Percentiles rank a stretch among this genome's conserved stretches.
Evolutionary conservation across 2,329 filamentous ascomycete genomes (phyloP).

Genomic region (Setomelanomma holmii): DNA sequence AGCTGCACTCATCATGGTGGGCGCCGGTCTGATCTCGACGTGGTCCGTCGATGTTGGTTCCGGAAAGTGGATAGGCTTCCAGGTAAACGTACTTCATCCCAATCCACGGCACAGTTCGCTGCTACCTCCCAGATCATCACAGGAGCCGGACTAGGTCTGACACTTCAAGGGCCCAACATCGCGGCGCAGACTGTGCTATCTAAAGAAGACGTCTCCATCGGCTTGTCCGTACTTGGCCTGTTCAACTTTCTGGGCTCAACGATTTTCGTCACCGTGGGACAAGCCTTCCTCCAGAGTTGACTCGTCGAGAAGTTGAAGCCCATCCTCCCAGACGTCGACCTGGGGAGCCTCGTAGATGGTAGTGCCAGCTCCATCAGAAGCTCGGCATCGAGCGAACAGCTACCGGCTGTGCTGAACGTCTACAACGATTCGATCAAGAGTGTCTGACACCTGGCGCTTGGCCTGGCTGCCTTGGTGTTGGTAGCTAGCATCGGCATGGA

Average conservation of each 20-base stretch:
- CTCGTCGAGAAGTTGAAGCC: background rate
- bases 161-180: conserved; percentile 30
- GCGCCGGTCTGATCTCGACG: conserved; percentile 49
- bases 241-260: background rate
- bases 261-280: background rate
- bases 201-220: conserved; percentile 44
- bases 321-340: background rate
- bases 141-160: conserved; percentile 46
- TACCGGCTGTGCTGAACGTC: background rate
- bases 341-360: background rate
- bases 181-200: conserved; percentile 43
- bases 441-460: background rate
- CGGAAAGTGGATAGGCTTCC: conserved; percentile 53
- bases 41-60: conserved; percentile 17
- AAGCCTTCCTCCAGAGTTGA: background rate
- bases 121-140: conserved; percentile 42
- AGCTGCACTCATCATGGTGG: conserved; percentile 44
- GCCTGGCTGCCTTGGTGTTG: background rate
- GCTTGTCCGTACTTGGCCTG: conserved; percentile 27
- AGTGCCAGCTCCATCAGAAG: background rate
- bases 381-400: background rate
- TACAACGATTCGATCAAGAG: background rate
- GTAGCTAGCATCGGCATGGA: background rate
- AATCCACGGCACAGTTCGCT: background rate
- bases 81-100: conserved; percentile 31